phyloP scores from a whole-genome alignment of 805 yeast genomes.

The Ogataea nitratoaversa region DNA sequence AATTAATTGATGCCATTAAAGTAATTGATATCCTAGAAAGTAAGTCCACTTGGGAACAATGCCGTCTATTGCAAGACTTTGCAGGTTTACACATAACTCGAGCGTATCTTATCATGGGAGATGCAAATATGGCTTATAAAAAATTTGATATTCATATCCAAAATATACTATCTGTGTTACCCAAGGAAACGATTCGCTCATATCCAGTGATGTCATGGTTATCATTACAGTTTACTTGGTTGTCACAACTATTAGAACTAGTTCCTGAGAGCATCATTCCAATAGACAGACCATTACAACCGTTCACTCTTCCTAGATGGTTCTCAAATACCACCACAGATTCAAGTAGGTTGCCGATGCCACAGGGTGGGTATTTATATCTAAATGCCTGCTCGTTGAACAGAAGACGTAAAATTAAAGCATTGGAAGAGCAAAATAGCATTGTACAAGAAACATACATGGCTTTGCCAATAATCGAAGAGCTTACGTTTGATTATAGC shows the following conservation, averaged over 20 bases:
- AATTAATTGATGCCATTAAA: slow-evolving; percentile 38
- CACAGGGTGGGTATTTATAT: slow-evolving; percentile 41
- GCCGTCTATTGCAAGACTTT: slow-evolving; percentile 52
- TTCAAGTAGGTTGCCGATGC: slow-evolving; percentile 29
- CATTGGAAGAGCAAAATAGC: slow-evolving; percentile 3
- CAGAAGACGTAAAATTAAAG: slow-evolving; percentile 22
- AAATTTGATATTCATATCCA: slow-evolving; percentile 64
- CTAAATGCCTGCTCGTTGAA: slow-evolving; percentile 35
- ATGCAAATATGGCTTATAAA: slow-evolving; percentile 53
- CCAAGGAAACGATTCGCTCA: slow-evolving; percentile 24
- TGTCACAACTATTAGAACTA: slow-evolving; percentile 52
- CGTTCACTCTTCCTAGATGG: slow-evolving; percentile 27
- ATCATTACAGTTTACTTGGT: slow-evolving; percentile 59
- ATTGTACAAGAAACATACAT: slow-evolving; percentile 24
- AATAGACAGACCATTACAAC: slow-evolving; percentile 29
- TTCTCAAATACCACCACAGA: slow-evolving; percentile 12
- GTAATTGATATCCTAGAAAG: slow-evolving; percentile 17
- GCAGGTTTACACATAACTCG: slow-evolving; percentile 60
- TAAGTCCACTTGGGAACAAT: slow-evolving; percentile 36
- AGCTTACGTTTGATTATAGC: slow-evolving; percentile 18
- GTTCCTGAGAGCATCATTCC: slow-evolving; percentile 43
- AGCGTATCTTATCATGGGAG: slow-evolving; percentile 54
- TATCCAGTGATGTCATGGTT: slow-evolving; percentile 47
- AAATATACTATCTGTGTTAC: slow-evolving; percentile 39
- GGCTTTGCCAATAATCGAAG: slow-evolving; percentile 23